These are phyloP conservation scores for Plantago ovata DNA, from an alignment of 257 asterid genomes.

Conservation along the genomic window DNA sequence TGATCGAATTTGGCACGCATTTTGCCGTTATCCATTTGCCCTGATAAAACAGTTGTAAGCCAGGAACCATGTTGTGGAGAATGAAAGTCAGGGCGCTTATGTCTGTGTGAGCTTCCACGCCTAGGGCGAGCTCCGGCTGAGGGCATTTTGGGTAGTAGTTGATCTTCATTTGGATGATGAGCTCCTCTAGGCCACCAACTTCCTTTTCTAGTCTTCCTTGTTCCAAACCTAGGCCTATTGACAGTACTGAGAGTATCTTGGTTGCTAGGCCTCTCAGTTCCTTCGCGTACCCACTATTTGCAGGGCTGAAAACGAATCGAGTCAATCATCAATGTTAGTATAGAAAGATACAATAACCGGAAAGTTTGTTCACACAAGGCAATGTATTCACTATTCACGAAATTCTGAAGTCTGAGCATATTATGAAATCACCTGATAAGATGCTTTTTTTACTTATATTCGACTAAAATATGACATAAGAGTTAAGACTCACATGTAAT, in stretches of 20 bases:
- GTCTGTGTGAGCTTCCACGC: conserved; percentile 93
- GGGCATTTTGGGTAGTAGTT: conserved; percentile 94
- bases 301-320: conserved; percentile 36
- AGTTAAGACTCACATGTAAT: conserved; percentile 54
- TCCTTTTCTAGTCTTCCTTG: conserved; percentile 63
- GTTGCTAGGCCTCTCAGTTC: conserved; percentile 49
- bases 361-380: too few relatives aligned
- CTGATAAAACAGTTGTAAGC: conserved; percentile 68
- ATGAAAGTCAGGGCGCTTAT: conserved; percentile 84
- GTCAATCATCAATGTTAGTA: background rate
- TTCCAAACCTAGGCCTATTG: conserved; percentile 64
- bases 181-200: conserved; percentile 75
- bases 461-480: background rate
- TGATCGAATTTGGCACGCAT: conserved; percentile 81
- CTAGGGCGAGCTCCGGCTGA: conserved; percentile 91
- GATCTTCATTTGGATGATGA: conserved; percentile 72
- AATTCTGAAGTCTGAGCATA: too few relatives aligned
- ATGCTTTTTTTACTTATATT: too few relatives aligned
- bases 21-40: conserved; percentile 84
- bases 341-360: background rate
- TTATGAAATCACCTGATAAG: too few relatives aligned
- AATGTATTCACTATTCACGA: too few relatives aligned
- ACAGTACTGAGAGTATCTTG: conserved; percentile 58
- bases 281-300: conserved; percentile 65
- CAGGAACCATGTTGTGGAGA: conserved; percentile 96